Percentiles rank a stretch among this genome's conserved stretches.
These are phyloP conservation scores for Yarrowia galli DNA, from an alignment of 1,139 yeast genomes.

Conservation along the genomic window DNA sequence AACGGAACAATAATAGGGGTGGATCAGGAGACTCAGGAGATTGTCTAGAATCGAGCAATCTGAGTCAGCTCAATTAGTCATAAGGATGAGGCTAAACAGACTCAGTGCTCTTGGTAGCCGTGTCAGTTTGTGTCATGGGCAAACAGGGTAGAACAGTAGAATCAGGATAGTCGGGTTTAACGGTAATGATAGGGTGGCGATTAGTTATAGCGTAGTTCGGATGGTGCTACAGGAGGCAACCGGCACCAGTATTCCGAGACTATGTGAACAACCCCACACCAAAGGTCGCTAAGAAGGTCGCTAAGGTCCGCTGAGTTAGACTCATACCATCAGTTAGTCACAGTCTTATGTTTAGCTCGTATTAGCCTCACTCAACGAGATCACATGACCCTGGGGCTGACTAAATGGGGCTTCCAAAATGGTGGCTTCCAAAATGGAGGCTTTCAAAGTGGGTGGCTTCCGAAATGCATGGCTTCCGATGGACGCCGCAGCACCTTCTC, in stretches of 20 bases:
- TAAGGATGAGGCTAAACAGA: not conserved
- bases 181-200: too few species aligned
- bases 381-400: slow-evolving; percentile 19
- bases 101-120: slow-evolving; percentile 2
- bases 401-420: slow-evolving; percentile 24
- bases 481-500: not conserved
- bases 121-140: not conserved
- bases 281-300: not conserved
- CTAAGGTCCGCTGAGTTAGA: not conserved
- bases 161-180: too few species aligned
- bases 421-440: too few species aligned
- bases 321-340: not conserved
- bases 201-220: too few species aligned
- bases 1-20: too few species aligned
- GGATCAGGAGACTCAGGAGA: too few species aligned
- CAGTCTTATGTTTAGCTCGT: not conserved
- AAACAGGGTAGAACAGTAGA: too few species aligned
- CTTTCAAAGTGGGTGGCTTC: too few species aligned
- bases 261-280: not conserved
- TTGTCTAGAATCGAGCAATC: not conserved
- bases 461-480: too few species aligned
- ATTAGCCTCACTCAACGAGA: slow-evolving; percentile 13
- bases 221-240: too few species aligned
- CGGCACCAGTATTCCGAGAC: too few species aligned
- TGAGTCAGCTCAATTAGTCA: not conserved